Base-by-base conservation (phyloP, 2,329 filamentous ascomycete genomes). In the Claviceps purpurea region DNA sequence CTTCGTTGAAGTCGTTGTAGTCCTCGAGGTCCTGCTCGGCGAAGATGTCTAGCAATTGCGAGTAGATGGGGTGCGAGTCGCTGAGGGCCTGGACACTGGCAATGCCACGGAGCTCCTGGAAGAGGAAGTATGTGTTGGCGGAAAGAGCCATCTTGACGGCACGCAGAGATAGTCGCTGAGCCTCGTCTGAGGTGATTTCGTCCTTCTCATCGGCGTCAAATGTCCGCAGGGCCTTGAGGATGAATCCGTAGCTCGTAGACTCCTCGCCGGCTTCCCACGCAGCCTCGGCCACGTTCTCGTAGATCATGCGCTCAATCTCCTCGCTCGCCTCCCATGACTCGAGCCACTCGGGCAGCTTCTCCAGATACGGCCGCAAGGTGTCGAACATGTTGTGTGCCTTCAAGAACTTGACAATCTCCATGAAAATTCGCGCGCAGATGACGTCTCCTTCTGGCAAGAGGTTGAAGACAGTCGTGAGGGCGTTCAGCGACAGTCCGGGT, bases 381-480 rank as follows among this genome's bases (percentile, higher is more conserved):
- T 96, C 90, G 64, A 89, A 98, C 68, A 88, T 81, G 64, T 79
- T 75, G 61, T 85, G 78, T 53, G 74, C 70, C 66, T 85, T 85
- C 68, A 96, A 81, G 61, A 96, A 87, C 61, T 84, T 84, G 57
- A 97, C 73, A 61, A 96, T 89, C 63, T 89, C 82, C 68, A 93
- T 78, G 64, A 98, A 87, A 55, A 98, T 89, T 66, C 95, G 86
- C 71, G 85, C 95, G 56, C 93, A 84, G 65, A 87, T 79, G 52
- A 88, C 84, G 65, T 89, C 85, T 63, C 83, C 75, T 56, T 83
- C 73, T 60, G 83, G 73, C 60, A 97, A 79, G 59, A 94, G 85
- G 78, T 98, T 98, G 84, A 97, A 98, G 65, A 98, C 82, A 62
- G 90, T 96, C 65, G 88, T 89, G 60, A 98, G 81, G 61, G 93